Percentiles rank a stretch among this genome's conserved stretches.
phyloP scores from a whole-genome alignment of 371 early-diverging fungal species.

The Rhizopus delemar region DNA sequence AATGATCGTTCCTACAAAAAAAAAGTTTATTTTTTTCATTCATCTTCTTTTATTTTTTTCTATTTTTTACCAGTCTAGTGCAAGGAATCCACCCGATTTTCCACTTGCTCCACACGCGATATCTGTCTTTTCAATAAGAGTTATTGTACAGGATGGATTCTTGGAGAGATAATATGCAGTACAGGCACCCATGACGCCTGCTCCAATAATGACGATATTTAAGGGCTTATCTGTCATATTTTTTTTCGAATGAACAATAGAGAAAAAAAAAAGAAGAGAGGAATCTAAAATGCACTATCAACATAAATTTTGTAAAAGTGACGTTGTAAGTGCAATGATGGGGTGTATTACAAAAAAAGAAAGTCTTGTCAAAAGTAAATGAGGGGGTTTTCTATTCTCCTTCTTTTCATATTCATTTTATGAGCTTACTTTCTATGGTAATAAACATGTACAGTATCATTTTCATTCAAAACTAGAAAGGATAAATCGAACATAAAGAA shows the following conservation, averaged over 20 bases:
- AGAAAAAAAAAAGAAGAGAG: not conserved
- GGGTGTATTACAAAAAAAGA: too few relatives aligned
- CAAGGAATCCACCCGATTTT: conserved; percentile 74
- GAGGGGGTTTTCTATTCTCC: too few relatives aligned
- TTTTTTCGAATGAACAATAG: not conserved
- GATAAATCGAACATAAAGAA: too few relatives aligned
- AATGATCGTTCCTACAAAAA: conserved; percentile 47
- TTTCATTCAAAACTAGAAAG: too few relatives aligned
- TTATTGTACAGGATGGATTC: conserved; percentile 21
- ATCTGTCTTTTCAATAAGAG: conserved; percentile 55
- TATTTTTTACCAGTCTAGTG: conserved; percentile 55
- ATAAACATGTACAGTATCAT: too few relatives aligned
- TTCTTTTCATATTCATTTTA: too few relatives aligned
- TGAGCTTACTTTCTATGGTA: too few relatives aligned
- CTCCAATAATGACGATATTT: conserved; percentile 21
- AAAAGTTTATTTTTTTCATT: too few relatives aligned
- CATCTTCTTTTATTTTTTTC: not conserved
- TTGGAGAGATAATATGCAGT: conserved; percentile 62
- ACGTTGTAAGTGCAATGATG: not conserved
- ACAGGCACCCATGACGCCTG: conserved; percentile 35
- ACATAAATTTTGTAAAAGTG: not conserved
- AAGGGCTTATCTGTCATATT: not conserved
- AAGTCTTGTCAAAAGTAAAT: too few relatives aligned
- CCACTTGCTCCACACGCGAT: conserved; percentile 71
- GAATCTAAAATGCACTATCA: not conserved